These are phyloP conservation scores for Fraxinus velutina DNA, from an alignment of 305 asterid species.

Conservation along the genomic window DNA sequence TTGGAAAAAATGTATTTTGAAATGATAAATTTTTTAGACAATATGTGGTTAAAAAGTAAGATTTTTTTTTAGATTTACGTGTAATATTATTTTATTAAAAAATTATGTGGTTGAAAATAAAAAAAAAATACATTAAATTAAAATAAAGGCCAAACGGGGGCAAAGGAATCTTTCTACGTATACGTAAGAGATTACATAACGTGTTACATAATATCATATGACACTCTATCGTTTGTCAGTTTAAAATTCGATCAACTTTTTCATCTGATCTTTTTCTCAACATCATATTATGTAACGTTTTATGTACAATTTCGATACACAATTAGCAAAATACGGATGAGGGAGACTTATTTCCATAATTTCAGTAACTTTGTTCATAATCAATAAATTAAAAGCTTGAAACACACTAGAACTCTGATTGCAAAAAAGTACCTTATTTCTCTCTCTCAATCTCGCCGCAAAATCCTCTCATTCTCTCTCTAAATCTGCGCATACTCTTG, in stretches of 20 bases:
- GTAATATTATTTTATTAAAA: too few relatives aligned
- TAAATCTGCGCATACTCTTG: conserved; percentile 23
- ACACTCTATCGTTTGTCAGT: not conserved
- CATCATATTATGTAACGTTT: too few relatives aligned
- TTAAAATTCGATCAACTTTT: too few relatives aligned
- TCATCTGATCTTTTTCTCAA: too few relatives aligned
- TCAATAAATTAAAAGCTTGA: not conserved
- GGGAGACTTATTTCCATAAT: not conserved
- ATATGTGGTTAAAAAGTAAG: too few relatives aligned
- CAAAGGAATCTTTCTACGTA: too few relatives aligned
- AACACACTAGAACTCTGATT: not conserved
- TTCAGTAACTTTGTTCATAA: not conserved
- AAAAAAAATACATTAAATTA: not conserved
- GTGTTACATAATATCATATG: too few relatives aligned
- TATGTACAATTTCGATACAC: too few relatives aligned
- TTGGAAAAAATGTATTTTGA: too few relatives aligned
- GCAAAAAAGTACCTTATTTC: conserved; percentile 11
- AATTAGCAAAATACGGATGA: not conserved
- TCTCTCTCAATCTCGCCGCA: conserved; percentile 47
- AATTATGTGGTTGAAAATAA: not conserved
- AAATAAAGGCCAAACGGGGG: too few relatives aligned
- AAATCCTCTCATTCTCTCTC: conserved; percentile 24
- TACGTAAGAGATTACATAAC: too few relatives aligned
- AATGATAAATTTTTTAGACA: too few relatives aligned
- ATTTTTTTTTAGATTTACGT: not conserved